Base-by-base conservation (phyloP, 2,329 filamentous ascomycete genomes). In the Fusarium xylarioides region DNA sequence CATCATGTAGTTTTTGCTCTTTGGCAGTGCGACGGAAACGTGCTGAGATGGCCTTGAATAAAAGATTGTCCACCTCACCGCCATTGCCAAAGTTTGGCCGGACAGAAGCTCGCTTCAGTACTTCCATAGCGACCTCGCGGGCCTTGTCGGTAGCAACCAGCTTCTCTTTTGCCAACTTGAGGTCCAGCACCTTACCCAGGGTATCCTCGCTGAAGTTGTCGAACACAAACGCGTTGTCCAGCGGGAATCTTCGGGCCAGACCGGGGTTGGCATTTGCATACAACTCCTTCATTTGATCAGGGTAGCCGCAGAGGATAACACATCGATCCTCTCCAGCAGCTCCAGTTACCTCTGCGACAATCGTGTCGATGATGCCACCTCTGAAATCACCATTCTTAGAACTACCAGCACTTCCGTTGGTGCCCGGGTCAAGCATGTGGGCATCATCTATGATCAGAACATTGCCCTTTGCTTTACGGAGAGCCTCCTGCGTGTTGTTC, bases 391-490 rank as follows among this genome's bases (percentile, higher is more conserved):
- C 77, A 55, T 79, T 77, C 0, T 82, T 80, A 16, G 83, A 83
- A 34, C 68, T 70, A 11, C 68, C 68, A 16, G 74, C 75, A 1
- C 77, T 80, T 14, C 79, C 66, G 18, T 70, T 80, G 2, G 68
- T 73, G 19, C 84, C 84, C 2, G 82, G 80, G 57, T 86, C 87
- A 0, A 95, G 85, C 74, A 90, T 90, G 73, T 95, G 94, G 0
- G 92, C 92, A 77, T 95, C 92, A 68, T 95, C 93, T 18, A 95
- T 93, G 40, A 95, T 89, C 0, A 95, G 85, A 2, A 95, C 91
- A 75, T 94, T 95, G 1, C 93, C 93, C 4, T 86, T 74, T 0
- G 91, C 89, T 0, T 89, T 83, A 3, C 87, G 88, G 0, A 95
- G 84, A 19, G 94, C 93, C 0, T 84, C 89, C 75, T 92, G 94